These are phyloP conservation scores for Oryza brachyantha DNA, from an alignment of 176 grass and related monocot genomes.

Conservation along the genomic window DNA sequence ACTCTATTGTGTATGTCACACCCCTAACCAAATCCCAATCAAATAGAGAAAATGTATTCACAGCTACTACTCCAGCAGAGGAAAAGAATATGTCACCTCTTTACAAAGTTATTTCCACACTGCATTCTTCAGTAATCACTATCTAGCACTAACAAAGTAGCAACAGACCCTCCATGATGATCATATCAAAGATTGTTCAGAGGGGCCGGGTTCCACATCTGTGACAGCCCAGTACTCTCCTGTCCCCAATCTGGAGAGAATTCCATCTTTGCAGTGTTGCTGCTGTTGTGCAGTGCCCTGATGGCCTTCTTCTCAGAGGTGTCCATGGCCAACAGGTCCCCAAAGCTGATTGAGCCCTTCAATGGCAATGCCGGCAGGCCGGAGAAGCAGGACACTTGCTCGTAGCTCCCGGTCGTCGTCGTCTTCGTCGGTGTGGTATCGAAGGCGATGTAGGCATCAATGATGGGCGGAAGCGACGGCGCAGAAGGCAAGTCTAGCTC, in stretches of 20 bases:
- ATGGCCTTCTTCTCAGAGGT: conserved; percentile 18
- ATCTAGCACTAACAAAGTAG: neutral
- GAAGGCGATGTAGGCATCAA: conserved; percentile 2
- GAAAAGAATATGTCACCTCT: conserved; percentile 29
- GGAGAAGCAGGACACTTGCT: conserved; percentile 48
- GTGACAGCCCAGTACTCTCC: conserved; percentile 2
- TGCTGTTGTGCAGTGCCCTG: neutral
- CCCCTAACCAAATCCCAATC: conserved; percentile 16
- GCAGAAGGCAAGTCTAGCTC: neutral
- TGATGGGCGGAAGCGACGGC: neutral
- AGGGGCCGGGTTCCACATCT: conserved; percentile 21
- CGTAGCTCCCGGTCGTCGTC: neutral
- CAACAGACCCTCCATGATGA: neutral
- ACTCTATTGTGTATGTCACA: conserved; percentile 13
- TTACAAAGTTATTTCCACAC: conserved; percentile 7
- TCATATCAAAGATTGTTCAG: conserved; percentile 7
- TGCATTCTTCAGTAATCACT: neutral
- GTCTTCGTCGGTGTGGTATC: neutral
- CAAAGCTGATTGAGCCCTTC: conserved; percentile 1
- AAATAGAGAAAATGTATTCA: neutral
- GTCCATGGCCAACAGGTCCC: conserved; percentile 5
- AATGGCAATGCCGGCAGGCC: neutral
- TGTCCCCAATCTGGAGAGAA: conserved; percentile 19
- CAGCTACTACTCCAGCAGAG: conserved; percentile 19
- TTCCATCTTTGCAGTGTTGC: conserved; percentile 34